These are phyloP conservation scores for Symbiodinium natans DNA, from an alignment of 73 alveolate species.

Conservation along the genomic window DNA sequence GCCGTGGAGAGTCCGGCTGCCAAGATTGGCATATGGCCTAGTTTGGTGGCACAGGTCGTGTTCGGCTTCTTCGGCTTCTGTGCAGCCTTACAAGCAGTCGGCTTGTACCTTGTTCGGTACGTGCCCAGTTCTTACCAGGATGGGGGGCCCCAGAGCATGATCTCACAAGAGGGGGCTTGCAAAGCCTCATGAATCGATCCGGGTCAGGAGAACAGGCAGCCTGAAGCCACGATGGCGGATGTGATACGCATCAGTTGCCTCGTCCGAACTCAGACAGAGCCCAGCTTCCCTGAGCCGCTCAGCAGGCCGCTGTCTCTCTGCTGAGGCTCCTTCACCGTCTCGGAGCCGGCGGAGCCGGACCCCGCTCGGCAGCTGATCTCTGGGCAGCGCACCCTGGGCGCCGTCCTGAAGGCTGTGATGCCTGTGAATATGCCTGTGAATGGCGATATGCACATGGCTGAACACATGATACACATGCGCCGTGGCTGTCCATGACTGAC, in stretches of 20 bases:
- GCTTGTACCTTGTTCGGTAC: constrained; percentile 40
- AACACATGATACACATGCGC: background rate
- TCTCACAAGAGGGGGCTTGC: too few species aligned
- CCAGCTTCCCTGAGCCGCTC: too few species aligned
- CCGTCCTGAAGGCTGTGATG: background rate
- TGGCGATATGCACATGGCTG: too few species aligned
- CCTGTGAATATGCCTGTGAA: too few species aligned
- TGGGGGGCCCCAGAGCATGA: too few species aligned
- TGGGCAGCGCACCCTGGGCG: background rate
- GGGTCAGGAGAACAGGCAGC: constrained; percentile 31
- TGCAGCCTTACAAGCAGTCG: constrained; percentile 54
- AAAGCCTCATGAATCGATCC: too few species aligned
- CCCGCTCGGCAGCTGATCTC: constrained; percentile 9
- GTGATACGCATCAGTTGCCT: constrained; percentile 17
- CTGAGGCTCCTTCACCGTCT: background rate
- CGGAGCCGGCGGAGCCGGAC: background rate
- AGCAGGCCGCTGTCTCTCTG: background rate
- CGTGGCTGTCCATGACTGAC: background rate
- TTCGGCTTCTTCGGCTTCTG: constrained; percentile 88
- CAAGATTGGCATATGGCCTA: too few species aligned
- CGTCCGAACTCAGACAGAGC: background rate
- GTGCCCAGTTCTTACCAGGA: constrained; percentile 64
- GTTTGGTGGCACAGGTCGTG: constrained; percentile 24
- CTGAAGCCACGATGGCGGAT: constrained; percentile 76
- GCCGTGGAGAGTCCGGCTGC: too few species aligned